A percentile compares a stretch with the other conserved stretches of the same genome.
These are phyloP conservation scores for Pestalotiopsis sp. DNA, from an alignment of 2,329 filamentous ascomycete species.

Conservation along the genomic window DNA sequence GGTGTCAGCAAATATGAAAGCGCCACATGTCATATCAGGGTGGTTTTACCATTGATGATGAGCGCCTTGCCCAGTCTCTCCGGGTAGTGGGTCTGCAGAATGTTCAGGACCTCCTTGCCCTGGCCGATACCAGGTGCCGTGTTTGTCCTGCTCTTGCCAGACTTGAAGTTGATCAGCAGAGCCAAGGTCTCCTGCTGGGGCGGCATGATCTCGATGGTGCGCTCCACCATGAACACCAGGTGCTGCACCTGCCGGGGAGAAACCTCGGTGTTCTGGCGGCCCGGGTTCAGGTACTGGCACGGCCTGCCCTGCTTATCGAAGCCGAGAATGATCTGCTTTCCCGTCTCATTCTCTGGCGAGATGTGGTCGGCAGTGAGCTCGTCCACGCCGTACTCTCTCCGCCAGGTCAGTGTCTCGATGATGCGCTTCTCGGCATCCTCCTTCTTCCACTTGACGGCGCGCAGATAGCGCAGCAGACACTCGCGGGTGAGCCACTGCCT, in stretches of 20 bases:
- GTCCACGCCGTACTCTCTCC: constrained; percentile 84
- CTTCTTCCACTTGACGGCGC: constrained; percentile 88
- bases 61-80: constrained; percentile 87
- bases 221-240: constrained; percentile 93
- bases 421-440: constrained; percentile 78
- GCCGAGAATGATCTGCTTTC: constrained; percentile 88
- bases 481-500: constrained; percentile 90
- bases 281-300: constrained; percentile 88
- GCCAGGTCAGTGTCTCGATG: constrained; percentile 80
- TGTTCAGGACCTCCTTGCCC: constrained; percentile 82
- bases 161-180: constrained; percentile 89
- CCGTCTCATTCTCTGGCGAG: constrained; percentile 91
- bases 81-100: constrained; percentile 94
- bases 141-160: constrained; percentile 73
- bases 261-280: constrained; percentile 87
- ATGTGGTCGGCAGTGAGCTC: constrained; percentile 84
- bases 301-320: constrained; percentile 86
- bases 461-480: constrained; percentile 89
- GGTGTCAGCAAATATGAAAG: background rate
- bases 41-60: constrained; percentile 76
- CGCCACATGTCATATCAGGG: background rate
- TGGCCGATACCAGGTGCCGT: constrained; percentile 72
- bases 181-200: constrained; percentile 84
- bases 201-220: constrained; percentile 84
- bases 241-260: constrained; percentile 89